Evolutionary conservation across 2,329 filamentous ascomycete species (phyloP), one percentile per base, ranked within the genome.

Genomic region (Diaporthe aspalathi): DNA sequence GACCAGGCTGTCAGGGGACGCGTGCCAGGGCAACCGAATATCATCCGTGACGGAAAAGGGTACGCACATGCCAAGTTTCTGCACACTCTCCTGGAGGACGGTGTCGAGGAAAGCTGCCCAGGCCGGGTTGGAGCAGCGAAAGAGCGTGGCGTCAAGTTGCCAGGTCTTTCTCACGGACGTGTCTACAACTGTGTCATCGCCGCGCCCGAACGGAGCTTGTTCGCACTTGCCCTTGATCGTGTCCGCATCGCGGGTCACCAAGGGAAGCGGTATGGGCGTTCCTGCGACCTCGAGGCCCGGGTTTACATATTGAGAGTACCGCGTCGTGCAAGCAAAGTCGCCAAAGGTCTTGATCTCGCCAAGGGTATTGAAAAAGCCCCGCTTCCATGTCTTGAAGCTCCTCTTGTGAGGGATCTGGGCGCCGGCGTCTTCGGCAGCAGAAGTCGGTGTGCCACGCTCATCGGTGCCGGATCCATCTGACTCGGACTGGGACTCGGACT

Each of bases 151-250:
- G 29, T 80, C 76, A 16, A 84, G 73, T 70, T 85, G 80, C 80
- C 80, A 83, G 0, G 80, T 83, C 47, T 81, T 81, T 8, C 81
- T 77, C 14, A 83, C 79, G 17, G 56, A 47, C 24, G 27, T 24
- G 24, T 62, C 56, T 24, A 84, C 79, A 0, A 83, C 60, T 0
- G 81, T 83, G 60, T 81, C 70, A 1, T 78, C 77, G 0, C 80
- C 81, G 63, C 78, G 80, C 14, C 81, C 80, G 71, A 81, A 84
- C 1, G 82, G 80, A 5, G 79, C 79, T 54, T 79, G 74, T 49
- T 71, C 73, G 22, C 74, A 78, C 29, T 63, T 71, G 22, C 65
- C 67, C 45, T 74, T 77, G 54, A 80, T 77, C 0, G 50, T 53
- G 24, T 76, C 72, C 0, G 77, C 78, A 62, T 80, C 77, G 7